Conservation (phyloP, 768 basidiomycete genomes). For the Lactarius akahatsu region DNA sequence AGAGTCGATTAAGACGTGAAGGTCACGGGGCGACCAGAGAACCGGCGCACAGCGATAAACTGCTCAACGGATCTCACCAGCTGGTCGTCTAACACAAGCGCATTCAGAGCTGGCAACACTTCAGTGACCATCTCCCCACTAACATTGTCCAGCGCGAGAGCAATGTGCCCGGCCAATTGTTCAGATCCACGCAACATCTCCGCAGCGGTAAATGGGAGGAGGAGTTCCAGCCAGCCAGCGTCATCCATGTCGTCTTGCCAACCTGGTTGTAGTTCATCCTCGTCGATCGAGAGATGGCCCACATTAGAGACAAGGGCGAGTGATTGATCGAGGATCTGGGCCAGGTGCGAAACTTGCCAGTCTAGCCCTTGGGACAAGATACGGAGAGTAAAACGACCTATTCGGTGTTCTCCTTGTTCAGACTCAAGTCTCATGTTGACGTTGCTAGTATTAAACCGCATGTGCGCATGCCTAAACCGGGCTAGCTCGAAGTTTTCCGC, state of each 20-base stretch:
- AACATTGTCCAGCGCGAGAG: neutral
- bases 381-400: neutral
- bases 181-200: slow-evolving; percentile 4
- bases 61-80: neutral
- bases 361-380: neutral
- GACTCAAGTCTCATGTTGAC: neutral
- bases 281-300: neutral
- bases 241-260: slow-evolving; percentile 6
- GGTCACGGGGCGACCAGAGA: neutral
- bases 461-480: neutral
- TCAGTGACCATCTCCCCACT: neutral
- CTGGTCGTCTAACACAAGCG: neutral
- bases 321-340: slow-evolving; percentile 3
- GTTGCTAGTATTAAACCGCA: neutral
- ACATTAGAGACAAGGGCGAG: neutral
- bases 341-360: slow-evolving; percentile 11
- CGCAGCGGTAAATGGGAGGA: neutral
- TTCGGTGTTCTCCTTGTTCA: neutral
- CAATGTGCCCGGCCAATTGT: slow-evolving; percentile 1
- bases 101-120: neutral
- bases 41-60: neutral
- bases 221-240: slow-evolving; percentile 3
- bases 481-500: neutral
- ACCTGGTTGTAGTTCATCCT: neutral
- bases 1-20: neutral